Percentiles rank a stretch among this genome's conserved stretches.
Conservation (phyloP, 2,329 filamentous ascomycete genomes). For the Malbranchea zuffiana region DNA sequence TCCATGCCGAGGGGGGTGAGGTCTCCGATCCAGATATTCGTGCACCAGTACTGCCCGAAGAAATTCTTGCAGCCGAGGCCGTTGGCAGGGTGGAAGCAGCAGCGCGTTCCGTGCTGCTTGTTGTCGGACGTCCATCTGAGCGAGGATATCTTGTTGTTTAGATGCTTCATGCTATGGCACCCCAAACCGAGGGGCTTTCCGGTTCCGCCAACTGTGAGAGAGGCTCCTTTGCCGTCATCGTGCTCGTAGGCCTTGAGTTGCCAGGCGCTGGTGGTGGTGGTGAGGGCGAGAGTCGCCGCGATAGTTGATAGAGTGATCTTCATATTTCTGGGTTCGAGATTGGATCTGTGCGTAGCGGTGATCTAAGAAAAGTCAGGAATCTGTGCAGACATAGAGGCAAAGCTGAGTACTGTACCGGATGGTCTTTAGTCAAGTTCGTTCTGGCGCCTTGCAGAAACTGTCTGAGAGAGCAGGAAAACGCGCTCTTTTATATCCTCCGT, state of each 20-base stretch:
- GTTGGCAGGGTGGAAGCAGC: conserved; percentile 3
- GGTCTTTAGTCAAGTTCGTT: too few relatives aligned
- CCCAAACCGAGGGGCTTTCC: background rate
- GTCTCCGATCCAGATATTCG: conserved; percentile 1
- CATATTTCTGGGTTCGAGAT: too few relatives aligned
- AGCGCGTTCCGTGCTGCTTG: background rate
- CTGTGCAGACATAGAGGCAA: too few relatives aligned
- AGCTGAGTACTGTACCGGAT: too few relatives aligned
- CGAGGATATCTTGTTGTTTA: conserved; percentile 6
- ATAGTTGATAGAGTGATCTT: background rate
- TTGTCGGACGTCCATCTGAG: conserved; percentile 3
- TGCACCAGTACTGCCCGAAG: conserved; percentile 4
- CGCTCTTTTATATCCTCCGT: too few relatives aligned
- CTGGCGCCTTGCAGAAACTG: too few relatives aligned
- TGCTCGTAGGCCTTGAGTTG: conserved; percentile 3
- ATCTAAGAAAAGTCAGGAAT: too few relatives aligned
- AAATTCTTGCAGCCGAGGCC: background rate
- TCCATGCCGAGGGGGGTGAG: conserved; percentile 1
- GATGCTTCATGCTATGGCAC: background rate
- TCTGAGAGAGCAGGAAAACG: too few relatives aligned
- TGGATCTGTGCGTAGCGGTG: too few relatives aligned
- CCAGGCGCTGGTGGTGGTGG: conserved; percentile 3
- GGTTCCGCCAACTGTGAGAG: conserved; percentile 1
- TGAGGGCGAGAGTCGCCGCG: conserved; percentile 1
- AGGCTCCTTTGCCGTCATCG: conserved; percentile 1